Percentiles rank a stretch among this genome's conserved stretches.
phyloP scores from a whole-genome alignment of 768 basidiomycete genomes.

The Lactarius trivialis region DNA sequence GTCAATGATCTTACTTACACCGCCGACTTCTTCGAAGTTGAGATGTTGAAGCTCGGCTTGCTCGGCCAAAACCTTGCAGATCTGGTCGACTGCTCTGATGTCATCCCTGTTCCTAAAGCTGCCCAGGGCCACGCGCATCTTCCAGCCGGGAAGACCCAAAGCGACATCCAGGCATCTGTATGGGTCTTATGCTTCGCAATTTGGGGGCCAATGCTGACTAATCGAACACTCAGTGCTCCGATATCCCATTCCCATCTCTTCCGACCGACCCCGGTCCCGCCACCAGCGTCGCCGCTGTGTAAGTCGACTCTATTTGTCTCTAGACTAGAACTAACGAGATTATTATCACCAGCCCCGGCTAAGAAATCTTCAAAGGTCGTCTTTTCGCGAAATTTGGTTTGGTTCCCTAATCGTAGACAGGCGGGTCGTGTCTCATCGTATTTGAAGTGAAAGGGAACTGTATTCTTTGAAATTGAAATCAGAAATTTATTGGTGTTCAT shows the following conservation, averaged over 20 bases:
- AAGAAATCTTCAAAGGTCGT: background rate
- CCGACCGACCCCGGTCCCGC: constrained; percentile 4
- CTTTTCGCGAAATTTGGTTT: background rate
- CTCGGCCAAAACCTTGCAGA: constrained; percentile 30
- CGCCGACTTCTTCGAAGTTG: constrained; percentile 26
- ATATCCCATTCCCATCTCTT: background rate
- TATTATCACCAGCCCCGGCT: background rate
- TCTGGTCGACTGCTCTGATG: constrained; percentile 24
- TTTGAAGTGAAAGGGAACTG: background rate
- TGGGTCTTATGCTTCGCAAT: background rate
- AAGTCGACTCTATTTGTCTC: background rate
- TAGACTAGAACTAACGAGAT: background rate
- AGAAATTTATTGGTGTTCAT: background rate
- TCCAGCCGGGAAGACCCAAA: constrained; percentile 16
- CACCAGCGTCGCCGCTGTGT: background rate
- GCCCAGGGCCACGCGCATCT: background rate
- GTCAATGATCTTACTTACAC: constrained; percentile 28
- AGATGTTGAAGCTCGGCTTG: constrained; percentile 29
- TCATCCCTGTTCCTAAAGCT: constrained; percentile 10
- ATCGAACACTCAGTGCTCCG: background rate
- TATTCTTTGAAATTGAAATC: background rate
- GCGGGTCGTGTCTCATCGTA: background rate
- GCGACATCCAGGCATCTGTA: constrained; percentile 3
- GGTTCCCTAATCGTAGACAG: background rate
- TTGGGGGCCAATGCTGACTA: background rate